phyloP scores from a whole-genome alignment of 306 rosid genomes.

The Fragaria iinumae region DNA sequence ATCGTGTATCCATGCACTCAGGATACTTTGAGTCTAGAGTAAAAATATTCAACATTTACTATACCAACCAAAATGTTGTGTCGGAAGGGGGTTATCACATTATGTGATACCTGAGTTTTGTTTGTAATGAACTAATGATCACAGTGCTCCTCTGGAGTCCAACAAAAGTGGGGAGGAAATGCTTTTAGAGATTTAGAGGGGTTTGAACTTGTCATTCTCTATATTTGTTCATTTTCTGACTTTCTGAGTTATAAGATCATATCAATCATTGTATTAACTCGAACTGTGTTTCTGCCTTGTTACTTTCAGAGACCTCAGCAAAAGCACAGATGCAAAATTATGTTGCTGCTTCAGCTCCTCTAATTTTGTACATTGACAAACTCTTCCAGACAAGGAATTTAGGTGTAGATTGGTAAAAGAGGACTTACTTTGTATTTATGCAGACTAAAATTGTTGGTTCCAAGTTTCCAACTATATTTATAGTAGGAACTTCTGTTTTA shows the following conservation, averaged over 20 bases:
- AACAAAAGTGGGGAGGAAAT: neutral
- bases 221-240: neutral
- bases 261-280: neutral
- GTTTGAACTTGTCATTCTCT: neutral
- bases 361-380: slow-evolving; percentile 67
- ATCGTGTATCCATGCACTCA: neutral
- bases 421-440: neutral
- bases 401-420: slow-evolving; percentile 79
- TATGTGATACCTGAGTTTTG: neutral
- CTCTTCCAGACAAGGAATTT: slow-evolving; percentile 70
- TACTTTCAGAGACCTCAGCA: slow-evolving; percentile 66
- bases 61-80: neutral
- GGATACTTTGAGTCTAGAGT: neutral
- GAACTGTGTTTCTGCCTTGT: slow-evolving; percentile 12
- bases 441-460: neutral
- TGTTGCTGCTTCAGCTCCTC: slow-evolving; percentile 53
- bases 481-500: neutral
- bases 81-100: neutral
- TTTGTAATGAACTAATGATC: neutral
- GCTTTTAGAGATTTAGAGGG: neutral
- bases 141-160: neutral
- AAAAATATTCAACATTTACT: neutral
- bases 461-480: neutral
- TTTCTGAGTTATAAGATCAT: too few relatives aligned
- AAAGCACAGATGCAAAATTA: slow-evolving; percentile 69